These are phyloP conservation scores for Lipomyces sp. DNA, from an alignment of 805 yeast genomes.

Conservation along the genomic window DNA sequence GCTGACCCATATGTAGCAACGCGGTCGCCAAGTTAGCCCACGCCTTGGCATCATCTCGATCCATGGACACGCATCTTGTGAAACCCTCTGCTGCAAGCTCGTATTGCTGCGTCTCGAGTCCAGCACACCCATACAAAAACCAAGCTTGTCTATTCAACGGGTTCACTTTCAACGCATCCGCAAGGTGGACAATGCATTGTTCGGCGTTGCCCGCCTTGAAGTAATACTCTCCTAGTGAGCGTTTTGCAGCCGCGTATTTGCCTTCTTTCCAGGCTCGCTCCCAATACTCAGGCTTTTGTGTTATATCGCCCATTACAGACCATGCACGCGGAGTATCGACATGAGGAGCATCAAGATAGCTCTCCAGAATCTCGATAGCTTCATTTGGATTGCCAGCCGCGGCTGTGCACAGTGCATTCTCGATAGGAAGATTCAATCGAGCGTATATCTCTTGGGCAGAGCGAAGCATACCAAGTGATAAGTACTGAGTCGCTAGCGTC, in stretches of 20 bases:
- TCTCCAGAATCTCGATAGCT: slow-evolving; percentile 64
- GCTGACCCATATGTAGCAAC: slow-evolving; percentile 63
- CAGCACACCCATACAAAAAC: slow-evolving; percentile 92
- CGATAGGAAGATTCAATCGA: slow-evolving; percentile 73
- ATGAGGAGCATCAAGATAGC: slow-evolving; percentile 53
- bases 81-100: slow-evolving; percentile 89
- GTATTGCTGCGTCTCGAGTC: slow-evolving; percentile 71
- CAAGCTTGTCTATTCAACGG: slow-evolving; percentile 81
- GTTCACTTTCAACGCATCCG: slow-evolving; percentile 72
- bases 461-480: slow-evolving; percentile 80
- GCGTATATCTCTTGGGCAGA: slow-evolving; percentile 90
- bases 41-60: slow-evolving; percentile 76
- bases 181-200: slow-evolving; percentile 66
- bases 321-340: slow-evolving; percentile 84
- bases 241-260: slow-evolving; percentile 80
- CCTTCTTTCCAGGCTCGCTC: slow-evolving; percentile 85
- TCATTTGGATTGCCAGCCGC: slow-evolving; percentile 65
- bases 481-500: slow-evolving; percentile 79
- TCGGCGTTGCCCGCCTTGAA: slow-evolving; percentile 58
- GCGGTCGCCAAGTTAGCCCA: slow-evolving; percentile 94
- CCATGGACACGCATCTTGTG: slow-evolving; percentile 84
- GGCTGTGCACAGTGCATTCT: slow-evolving; percentile 89
- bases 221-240: slow-evolving; percentile 74
- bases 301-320: slow-evolving; percentile 84
- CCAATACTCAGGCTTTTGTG: slow-evolving; percentile 78